Evolutionary conservation across 164 flowering plant species (phyloP), one percentile per base, ranked within the genome.

Genomic region (Piper longum): DNA sequence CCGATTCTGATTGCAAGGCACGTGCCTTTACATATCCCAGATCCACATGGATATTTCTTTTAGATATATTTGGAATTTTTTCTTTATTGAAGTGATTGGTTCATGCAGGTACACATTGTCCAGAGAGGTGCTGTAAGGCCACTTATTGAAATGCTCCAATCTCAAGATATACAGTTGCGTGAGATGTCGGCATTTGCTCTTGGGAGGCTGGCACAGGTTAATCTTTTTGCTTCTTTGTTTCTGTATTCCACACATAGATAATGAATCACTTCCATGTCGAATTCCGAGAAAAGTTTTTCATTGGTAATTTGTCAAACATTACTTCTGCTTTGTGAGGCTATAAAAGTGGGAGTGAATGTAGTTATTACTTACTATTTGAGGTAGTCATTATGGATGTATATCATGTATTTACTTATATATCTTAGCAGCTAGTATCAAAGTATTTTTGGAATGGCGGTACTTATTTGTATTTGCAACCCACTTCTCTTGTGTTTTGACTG

Each of bases 111-210:
- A 36, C 96, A 95, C 71, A 95, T 95, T 77, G 96, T 89, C 16
- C 99, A 95, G 66, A 87, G 99, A 73, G 99, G 99, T 73, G 99
- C 99, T 65, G 96, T 95, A 4, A 75, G 77, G 14, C 99, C 99
- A 66, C 75, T 95, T 65, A 87, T 95, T 76, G 97, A 91, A 71
- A 87, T 95, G 99, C 96, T 95, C 68, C 89, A 95, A 57, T 89
- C 97, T 26, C 68, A 78, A 12, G 99, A 95, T 77, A 67, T 85
- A 42, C 99, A 91, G 56, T 79, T 95, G 55, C 82, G 79, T 64
- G 97, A 95, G 74, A 91, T 95, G 97, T 81, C 99, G 41, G 99
- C 99, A 61, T 95, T 95, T 83, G 97, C 99, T 36, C 73, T 95
- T 63, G 99, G 99, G 77, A 82, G 99, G 66, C 71, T 95, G 83